Percentiles rank a stretch among this genome's conserved stretches.
Evolutionary conservation across 257 asterid genomes (phyloP).

Genomic region (Penstemon barbatus): DNA sequence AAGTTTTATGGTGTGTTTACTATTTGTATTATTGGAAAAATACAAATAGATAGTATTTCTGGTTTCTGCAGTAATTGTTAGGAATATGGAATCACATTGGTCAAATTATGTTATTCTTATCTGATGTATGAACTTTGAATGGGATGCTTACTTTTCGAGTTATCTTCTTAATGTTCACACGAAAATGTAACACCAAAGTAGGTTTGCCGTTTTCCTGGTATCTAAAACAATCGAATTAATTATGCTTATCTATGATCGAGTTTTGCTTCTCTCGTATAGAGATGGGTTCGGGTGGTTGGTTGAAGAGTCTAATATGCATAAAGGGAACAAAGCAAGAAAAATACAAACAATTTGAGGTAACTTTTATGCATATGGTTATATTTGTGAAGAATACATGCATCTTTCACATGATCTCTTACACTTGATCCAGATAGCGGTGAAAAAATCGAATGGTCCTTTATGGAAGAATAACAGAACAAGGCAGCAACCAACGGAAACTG

Average conservation of each 20-base stretch:
- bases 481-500: conserved; percentile 29
- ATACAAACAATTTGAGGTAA: conserved; percentile 38
- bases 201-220: no score
- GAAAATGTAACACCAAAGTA: neutral
- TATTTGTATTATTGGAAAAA: no score
- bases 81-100: no score
- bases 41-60: no score
- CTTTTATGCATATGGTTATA: neutral
- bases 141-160: no score
- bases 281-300: conserved; percentile 61
- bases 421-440: conserved; percentile 24
- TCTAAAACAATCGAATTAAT: neutral
- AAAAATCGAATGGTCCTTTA: conserved; percentile 31
- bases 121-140: no score
- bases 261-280: neutral
- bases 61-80: no score
- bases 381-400: neutral
- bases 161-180: no score
- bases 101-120: no score
- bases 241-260: neutral
- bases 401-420: conserved; percentile 11
- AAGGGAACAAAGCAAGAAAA: conserved; percentile 40
- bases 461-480: conserved; percentile 24
- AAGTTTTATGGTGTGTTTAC: no score
- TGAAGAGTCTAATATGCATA: conserved; percentile 43